These are phyloP conservation scores for Colletotrichum cereale DNA, from an alignment of 2,329 filamentous ascomycete species.

Conservation along the genomic window DNA sequence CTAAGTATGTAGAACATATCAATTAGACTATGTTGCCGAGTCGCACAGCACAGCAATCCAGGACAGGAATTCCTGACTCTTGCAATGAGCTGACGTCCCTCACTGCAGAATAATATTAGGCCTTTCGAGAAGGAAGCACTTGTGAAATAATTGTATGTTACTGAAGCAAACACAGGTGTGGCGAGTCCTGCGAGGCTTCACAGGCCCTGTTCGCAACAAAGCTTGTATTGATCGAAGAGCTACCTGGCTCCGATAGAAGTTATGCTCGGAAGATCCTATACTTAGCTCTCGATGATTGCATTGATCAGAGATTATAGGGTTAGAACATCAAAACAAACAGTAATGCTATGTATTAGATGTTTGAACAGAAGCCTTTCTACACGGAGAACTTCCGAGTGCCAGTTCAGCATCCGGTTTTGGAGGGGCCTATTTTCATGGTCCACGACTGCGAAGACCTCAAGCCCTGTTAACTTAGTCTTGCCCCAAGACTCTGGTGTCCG, in stretches of 20 bases:
- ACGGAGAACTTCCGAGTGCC: too few species aligned
- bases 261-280: conserved; percentile 58
- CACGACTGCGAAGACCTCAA: not conserved
- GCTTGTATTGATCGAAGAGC: not conserved
- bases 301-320: too few species aligned
- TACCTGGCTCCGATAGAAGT: not conserved
- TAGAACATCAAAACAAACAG: too few species aligned
- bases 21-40: not conserved
- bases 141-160: not conserved
- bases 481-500: not conserved
- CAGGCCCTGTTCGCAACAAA: not conserved
- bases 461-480: not conserved
- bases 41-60: not conserved
- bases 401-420: not conserved
- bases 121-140: not conserved
- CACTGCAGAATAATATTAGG: accelerated
- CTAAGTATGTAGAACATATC: not conserved
- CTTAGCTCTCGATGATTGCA: conserved; percentile 61
- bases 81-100: too few species aligned
- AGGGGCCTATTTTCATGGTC: not conserved
- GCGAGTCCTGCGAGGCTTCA: not conserved
- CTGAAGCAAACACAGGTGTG: not conserved
- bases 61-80: not conserved
- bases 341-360: too few species aligned
- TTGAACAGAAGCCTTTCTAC: too few species aligned